Conservation (phyloP, 2,329 filamentous ascomycete species). For the Plectosphaerella cucumerina region DNA sequence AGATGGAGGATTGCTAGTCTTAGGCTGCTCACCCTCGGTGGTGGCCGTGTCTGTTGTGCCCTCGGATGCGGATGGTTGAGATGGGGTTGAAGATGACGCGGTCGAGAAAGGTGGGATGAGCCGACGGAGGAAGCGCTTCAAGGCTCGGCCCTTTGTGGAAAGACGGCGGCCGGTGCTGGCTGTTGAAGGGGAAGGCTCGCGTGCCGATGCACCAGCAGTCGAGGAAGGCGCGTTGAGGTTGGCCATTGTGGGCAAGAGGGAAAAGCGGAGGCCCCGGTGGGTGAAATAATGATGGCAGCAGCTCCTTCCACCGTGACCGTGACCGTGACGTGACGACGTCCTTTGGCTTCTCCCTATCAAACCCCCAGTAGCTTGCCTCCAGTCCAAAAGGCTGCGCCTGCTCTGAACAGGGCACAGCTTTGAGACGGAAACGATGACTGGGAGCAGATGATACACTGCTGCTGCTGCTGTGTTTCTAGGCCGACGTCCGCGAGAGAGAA, state of each 20-base stretch:
- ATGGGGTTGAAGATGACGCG: background rate
- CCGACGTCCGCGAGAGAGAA: too few relatives aligned
- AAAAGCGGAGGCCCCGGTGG: background rate
- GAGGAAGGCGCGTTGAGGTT: slow-evolving; percentile 1
- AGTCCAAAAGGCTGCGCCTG: too few relatives aligned
- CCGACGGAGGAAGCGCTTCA: slow-evolving; percentile 10
- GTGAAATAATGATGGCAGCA: slow-evolving; percentile 1
- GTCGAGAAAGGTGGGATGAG: slow-evolving; percentile 8
- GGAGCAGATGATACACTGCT: too few relatives aligned
- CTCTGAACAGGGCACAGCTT: too few relatives aligned
- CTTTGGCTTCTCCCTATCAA: too few relatives aligned
- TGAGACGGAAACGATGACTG: too few relatives aligned
- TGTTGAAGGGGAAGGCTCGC: background rate
- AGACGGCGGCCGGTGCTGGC: slow-evolving; percentile 5
- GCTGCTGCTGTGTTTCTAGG: too few relatives aligned
- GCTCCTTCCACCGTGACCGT: too few relatives aligned
- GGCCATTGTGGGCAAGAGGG: background rate
- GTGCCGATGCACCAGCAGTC: background rate
- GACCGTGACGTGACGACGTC: too few relatives aligned
- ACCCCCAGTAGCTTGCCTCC: too few relatives aligned
- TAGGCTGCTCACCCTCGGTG: background rate
- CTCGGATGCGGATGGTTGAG: background rate
- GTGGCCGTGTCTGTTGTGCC: slow-evolving; percentile 3
- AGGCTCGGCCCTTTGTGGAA: slow-evolving; percentile 9
- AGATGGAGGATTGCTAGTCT: background rate